Conservation (phyloP, 352 stramenopile species). For the Elongisporangium undulatum region DNA sequence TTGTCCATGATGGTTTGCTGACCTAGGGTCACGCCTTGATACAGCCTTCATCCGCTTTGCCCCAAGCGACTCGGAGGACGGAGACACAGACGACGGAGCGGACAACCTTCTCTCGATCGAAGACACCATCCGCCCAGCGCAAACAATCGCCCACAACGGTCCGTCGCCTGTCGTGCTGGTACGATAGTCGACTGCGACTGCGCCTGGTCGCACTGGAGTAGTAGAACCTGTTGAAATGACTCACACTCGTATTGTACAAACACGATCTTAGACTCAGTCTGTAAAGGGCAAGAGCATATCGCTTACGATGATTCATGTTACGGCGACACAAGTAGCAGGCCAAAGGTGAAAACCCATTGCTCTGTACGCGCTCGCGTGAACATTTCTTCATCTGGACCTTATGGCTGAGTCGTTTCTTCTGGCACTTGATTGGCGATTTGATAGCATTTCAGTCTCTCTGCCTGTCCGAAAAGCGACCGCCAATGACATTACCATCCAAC, state of each 20-base stretch:
- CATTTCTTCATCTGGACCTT: too few species aligned
- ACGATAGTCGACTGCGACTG: background rate
- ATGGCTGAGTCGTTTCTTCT: background rate
- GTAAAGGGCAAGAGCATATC: constrained; percentile 7
- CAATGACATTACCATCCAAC: constrained; percentile 28
- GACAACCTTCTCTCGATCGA: constrained; percentile 3
- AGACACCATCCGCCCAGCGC: constrained; percentile 17
- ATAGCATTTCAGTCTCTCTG: constrained; percentile 30
- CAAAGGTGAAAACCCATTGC: constrained; percentile 20
- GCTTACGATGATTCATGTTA: constrained; percentile 32
- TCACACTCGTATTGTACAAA: too few species aligned
- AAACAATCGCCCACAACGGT: constrained; percentile 13
- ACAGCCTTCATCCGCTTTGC: constrained; percentile 49
- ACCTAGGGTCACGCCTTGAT: background rate
- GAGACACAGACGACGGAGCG: constrained; percentile 16
- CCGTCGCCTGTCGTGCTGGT: constrained; percentile 24
- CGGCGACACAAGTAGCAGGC: constrained; percentile 17
- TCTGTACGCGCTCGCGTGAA: too few species aligned
- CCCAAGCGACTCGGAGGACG: constrained; percentile 45
- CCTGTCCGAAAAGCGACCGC: constrained; percentile 31
- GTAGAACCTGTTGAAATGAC: too few species aligned
- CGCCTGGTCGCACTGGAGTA: too few species aligned
- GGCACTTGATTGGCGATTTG: background rate
- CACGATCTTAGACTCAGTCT: constrained; percentile 1
- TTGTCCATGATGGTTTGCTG: background rate